These are phyloP conservation scores for Sisymbrium altissimum DNA, from an alignment of 345 rosid species.

Conservation along the genomic window DNA sequence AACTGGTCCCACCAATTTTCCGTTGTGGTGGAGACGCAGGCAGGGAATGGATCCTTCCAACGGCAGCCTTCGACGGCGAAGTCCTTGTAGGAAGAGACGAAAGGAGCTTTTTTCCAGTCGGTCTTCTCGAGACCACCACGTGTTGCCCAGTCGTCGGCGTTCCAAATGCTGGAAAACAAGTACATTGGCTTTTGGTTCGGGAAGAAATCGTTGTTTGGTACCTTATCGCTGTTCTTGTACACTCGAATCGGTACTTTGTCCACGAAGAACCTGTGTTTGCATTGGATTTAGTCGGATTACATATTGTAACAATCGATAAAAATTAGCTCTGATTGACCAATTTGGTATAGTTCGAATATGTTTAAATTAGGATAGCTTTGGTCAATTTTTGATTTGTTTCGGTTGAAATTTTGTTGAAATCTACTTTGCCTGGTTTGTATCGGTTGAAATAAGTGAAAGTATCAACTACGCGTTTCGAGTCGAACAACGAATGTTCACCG, in stretches of 20 bases:
- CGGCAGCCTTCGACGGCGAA: constrained; percentile 82
- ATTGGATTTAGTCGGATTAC: constrained; percentile 10
- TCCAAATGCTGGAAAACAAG: constrained; percentile 95
- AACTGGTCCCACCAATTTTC: constrained; percentile 93
- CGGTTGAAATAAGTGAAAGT: no score
- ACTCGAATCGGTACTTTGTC: constrained; percentile 81
- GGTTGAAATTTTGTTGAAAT: no score
- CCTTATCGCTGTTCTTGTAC: constrained; percentile 70
- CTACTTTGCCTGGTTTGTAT: no score
- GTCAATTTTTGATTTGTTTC: not conserved
- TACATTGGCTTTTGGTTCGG: constrained; percentile 96
- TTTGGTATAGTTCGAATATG: not conserved
- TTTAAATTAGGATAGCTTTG: not conserved
- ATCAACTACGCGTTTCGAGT: no score
- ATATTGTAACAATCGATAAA: not conserved
- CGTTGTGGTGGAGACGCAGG: constrained; percentile 84
- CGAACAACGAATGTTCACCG: no score
- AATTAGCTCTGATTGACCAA: not conserved
- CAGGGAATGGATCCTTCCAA: constrained; percentile 92
- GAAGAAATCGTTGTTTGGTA: constrained; percentile 67
- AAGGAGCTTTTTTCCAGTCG: constrained; percentile 82
- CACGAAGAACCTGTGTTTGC: constrained; percentile 60
- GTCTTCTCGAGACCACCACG: constrained; percentile 96
- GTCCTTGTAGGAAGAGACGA: constrained; percentile 84
- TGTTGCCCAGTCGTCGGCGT: constrained; percentile 98